Conservation (phyloP, 306 rosid species). For the Vicia villosa region DNA sequence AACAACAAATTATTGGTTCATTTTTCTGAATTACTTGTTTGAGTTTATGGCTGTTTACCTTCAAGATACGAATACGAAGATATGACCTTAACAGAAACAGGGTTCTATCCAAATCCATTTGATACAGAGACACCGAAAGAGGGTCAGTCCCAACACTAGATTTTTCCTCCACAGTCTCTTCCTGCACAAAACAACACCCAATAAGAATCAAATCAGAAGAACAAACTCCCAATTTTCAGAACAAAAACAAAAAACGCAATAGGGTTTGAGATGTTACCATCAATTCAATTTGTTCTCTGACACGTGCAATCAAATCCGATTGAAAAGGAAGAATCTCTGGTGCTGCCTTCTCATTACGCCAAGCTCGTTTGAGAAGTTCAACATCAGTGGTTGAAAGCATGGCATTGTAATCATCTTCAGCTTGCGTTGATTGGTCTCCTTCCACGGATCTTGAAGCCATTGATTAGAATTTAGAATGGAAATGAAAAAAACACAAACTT, state of each 20-base stretch:
- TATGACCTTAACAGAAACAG: slow-evolving; percentile 83
- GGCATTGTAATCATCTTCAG: slow-evolving; percentile 40
- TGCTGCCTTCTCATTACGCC: slow-evolving; percentile 54
- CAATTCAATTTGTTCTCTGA: slow-evolving; percentile 64
- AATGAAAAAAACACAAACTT: no score
- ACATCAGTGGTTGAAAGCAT: slow-evolving; percentile 46
- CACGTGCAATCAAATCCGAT: slow-evolving; percentile 56
- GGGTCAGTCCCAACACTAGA: slow-evolving; percentile 55
- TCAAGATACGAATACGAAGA: slow-evolving; percentile 80
- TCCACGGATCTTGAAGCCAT: slow-evolving; percentile 51
- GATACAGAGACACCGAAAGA: slow-evolving; percentile 79
- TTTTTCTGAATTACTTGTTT: neutral
- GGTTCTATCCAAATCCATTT: slow-evolving; percentile 92
- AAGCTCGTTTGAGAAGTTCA: slow-evolving; percentile 49
- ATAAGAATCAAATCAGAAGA: slow-evolving; percentile 49
- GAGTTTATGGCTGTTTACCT: slow-evolving; percentile 49
- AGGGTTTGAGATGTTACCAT: slow-evolving; percentile 46
- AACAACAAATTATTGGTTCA: neutral
- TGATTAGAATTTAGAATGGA: slow-evolving; percentile 6
- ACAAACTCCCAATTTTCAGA: neutral
- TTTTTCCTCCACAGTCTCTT: slow-evolving; percentile 80
- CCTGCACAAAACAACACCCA: slow-evolving; percentile 48
- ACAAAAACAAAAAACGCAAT: neutral
- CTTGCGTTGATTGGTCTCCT: slow-evolving; percentile 33
- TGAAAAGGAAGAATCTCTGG: slow-evolving; percentile 68